Evolutionary conservation across 2,329 filamentous ascomycete species (phyloP), one percentile per base, ranked within the genome.

Genomic region (Clonostachys chloroleuca): DNA sequence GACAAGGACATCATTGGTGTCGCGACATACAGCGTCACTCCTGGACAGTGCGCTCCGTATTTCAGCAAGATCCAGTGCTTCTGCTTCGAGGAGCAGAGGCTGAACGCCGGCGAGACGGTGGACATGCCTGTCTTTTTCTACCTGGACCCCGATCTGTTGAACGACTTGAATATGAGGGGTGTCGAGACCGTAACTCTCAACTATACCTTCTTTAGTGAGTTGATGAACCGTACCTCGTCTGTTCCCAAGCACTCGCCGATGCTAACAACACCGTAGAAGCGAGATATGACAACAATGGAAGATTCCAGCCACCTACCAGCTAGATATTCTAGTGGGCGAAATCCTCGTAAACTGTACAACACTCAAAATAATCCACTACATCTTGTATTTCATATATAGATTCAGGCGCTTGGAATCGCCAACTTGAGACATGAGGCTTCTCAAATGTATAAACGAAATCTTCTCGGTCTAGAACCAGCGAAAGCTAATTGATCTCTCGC

Each of bases 51-150:
- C 41, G 92, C 94, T 40, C 92, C 90, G 2, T 99, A 99, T 67
- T 99, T 99, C 64, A 95, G 89, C 80, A 99, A 99, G 79, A 99
- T 99, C 42, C 94, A 99, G 69, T 99, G 94, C 63, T 99, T 99
- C 69, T 99, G 94, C 68, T 99, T 99, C 60, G 94, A 99, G 72
- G 92, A 91, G 69, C 94, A 99, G 77, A 80, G 95, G 51, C 69
- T 99, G 54, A 92, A 94, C 63, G 92, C 92, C 6, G 92, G 92
- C 41, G 95, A 99, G 77, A 94, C 91, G 41, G 94, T 99, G 46
- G 94, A 99, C 66, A 99, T 99, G 95, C 95, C 94, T 0, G 95
- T 99, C 1, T 99, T 99, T 69, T 99, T 99, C 71, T 99, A 97
- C 68, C 87, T 99, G 54, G 94, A 99, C 62, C 94, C 94, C 1